A percentile compares a stretch with the other conserved stretches of the same genome.
These are phyloP conservation scores for Paracorniculantispora psalliotae DNA, from an alignment of 2,329 filamentous ascomycete species.

Conservation along the genomic window DNA sequence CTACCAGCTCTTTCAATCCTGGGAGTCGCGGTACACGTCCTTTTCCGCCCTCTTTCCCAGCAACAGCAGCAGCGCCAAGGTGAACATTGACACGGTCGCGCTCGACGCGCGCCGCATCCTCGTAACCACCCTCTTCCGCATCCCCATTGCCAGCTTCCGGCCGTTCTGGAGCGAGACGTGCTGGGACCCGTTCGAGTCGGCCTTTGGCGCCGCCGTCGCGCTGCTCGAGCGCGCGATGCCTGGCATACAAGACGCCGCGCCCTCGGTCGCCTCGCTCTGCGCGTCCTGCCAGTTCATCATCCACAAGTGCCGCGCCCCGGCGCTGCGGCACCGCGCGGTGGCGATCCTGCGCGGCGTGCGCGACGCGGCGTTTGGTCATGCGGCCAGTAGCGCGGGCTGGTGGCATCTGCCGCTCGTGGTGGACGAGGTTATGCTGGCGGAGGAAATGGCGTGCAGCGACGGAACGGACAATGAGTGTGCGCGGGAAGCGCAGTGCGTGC, in stretches of 20 bases:
- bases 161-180: not conserved
- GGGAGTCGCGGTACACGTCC: not conserved
- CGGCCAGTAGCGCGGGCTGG: no score
- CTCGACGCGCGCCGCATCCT: not conserved
- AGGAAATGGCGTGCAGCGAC: not conserved
- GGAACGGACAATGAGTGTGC: not conserved
- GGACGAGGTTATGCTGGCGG: not conserved
- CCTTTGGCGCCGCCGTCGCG: not conserved
- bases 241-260: not conserved
- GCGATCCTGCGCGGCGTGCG: not conserved
- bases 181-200: not conserved
- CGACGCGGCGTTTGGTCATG: not conserved
- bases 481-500: not conserved
- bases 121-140: not conserved
- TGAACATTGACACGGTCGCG: not conserved
- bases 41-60: not conserved
- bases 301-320: not conserved
- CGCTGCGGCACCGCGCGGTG: not conserved
- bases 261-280: not conserved
- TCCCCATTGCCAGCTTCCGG: not conserved
- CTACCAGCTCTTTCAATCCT: not conserved
- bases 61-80: not conserved
- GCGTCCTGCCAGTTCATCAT: not conserved
- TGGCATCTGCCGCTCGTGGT: not conserved
- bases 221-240: not conserved